These are phyloP conservation scores for Gossypium herbaceum DNA, from an alignment of 345 rosid species.

Conservation along the genomic window DNA sequence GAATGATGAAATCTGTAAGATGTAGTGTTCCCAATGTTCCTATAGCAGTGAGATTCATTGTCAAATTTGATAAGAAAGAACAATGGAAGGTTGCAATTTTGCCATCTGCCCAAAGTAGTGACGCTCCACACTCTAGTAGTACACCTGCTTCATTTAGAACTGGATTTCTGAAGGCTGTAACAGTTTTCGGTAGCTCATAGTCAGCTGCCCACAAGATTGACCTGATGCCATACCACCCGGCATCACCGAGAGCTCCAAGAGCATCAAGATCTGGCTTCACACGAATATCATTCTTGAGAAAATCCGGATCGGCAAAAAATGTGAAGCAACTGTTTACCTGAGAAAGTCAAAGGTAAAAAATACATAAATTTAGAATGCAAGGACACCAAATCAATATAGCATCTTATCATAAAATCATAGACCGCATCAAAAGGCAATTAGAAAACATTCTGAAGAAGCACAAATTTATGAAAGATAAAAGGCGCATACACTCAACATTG, in stretches of 20 bases:
- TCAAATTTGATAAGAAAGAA: constrained; percentile 69
- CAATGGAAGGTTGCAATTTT: constrained; percentile 56
- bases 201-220: constrained; percentile 51
- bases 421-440: not conserved
- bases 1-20: constrained; percentile 63
- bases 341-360: not conserved
- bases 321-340: constrained; percentile 66
- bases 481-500: not conserved
- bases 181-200: constrained; percentile 62
- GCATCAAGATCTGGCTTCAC: constrained; percentile 82
- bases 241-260: constrained; percentile 82
- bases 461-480: not conserved
- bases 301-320: constrained; percentile 42
- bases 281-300: constrained; percentile 63
- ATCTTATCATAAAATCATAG: not conserved
- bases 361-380: not conserved
- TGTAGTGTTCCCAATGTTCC: constrained; percentile 68
- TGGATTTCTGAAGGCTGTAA: constrained; percentile 43
- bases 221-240: constrained; percentile 82
- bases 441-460: not conserved
- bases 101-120: constrained; percentile 65
- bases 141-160: constrained; percentile 61
- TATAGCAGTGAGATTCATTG: constrained; percentile 62
- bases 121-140: constrained; percentile 63
- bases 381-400: not conserved